Evolutionary conservation across 495 filamentous ascomycete species (phyloP), one percentile per base, ranked within the genome.

Genomic region (Neurospora sp.): DNA sequence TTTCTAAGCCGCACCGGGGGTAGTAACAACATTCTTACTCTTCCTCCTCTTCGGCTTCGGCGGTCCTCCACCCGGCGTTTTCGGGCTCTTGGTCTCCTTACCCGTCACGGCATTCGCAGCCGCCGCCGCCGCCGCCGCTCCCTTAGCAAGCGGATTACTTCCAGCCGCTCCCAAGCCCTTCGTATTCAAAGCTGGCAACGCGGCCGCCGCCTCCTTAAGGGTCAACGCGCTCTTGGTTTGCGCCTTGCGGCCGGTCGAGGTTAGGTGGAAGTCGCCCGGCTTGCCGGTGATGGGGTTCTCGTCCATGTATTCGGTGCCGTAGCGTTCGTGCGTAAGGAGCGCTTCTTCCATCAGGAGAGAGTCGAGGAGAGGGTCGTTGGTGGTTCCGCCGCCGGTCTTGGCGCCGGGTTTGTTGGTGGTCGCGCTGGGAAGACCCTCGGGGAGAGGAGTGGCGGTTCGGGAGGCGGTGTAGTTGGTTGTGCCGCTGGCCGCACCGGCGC

Each of bases 261-360:
- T 89, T 69, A 96, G 84, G 70, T 91, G 90, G 81, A 97, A 97
- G n/a, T 89, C 88, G 27, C 94, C 94, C 0, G 94, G 94, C 76
- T 92, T 90, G 65, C 94, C 94, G 2, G 91, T 89, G 68, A 97
- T 87, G 3, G 94, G 93, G 75, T 90, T 96, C 79, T 97, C 94
- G 80, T 99, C 94, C 89, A 96, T 94, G 80, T 89, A 97, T 70
- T 98, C 94, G 68, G 91, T 88, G 35, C 87, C 88, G 71, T 89
- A 90, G 42, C 86, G 85, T 17, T 90, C 80, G 68, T 90, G 83
- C 37, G 96, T 83, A 70, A 84, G 83, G 69, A 93, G 88, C 0
- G 90, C 87, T 72, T 96, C 90, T 70, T 89, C 88, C 5, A 94
- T 82, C 44, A 90, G 85, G 16, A 88, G 87, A n/a, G 81, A 76